phyloP scores from a whole-genome alignment of 192 early-diverging fungal genomes.

The Linnemannia hyalina region DNA sequence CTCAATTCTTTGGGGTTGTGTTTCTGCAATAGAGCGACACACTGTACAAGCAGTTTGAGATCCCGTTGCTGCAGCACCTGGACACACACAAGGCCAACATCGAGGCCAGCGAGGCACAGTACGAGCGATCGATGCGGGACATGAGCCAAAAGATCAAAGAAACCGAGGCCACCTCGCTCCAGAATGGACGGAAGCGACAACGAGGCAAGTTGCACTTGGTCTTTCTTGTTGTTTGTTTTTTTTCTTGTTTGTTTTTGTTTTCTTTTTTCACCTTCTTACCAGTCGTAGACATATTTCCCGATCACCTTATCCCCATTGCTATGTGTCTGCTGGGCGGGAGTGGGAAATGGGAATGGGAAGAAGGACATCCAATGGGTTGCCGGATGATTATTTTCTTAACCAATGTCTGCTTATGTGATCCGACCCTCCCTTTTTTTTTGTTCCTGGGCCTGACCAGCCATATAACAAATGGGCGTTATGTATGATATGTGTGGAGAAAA shows the following conservation, averaged over 20 bases:
- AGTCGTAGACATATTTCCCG: not conserved
- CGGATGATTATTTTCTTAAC: not conserved
- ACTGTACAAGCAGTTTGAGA: slow-evolving; percentile 62
- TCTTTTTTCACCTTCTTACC: not conserved
- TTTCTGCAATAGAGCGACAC: slow-evolving; percentile 49
- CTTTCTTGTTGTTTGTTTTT: not conserved
- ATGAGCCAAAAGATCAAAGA: slow-evolving; percentile 64
- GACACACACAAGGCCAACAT: slow-evolving; percentile 60
- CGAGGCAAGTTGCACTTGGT: slow-evolving; percentile 33
- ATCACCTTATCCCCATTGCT: no score
- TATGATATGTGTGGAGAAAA: not conserved
- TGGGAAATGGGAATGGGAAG: no score
- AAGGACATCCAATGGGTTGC: not conserved
- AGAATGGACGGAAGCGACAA: slow-evolving; percentile 58
- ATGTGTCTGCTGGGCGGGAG: no score
- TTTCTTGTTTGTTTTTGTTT: not conserved
- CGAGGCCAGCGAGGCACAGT: slow-evolving; percentile 57
- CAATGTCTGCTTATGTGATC: slow-evolving; percentile 29
- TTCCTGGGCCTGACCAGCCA: not conserved
- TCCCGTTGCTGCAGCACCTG: slow-evolving; percentile 60
- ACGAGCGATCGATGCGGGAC: slow-evolving; percentile 56
- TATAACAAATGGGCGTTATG: no score
- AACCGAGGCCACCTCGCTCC: slow-evolving; percentile 61
- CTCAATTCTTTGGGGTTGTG: slow-evolving; percentile 1
- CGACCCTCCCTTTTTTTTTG: not conserved